Base-by-base conservation (phyloP, 495 filamentous ascomycete species). In the Penicillium robsamsonii region DNA sequence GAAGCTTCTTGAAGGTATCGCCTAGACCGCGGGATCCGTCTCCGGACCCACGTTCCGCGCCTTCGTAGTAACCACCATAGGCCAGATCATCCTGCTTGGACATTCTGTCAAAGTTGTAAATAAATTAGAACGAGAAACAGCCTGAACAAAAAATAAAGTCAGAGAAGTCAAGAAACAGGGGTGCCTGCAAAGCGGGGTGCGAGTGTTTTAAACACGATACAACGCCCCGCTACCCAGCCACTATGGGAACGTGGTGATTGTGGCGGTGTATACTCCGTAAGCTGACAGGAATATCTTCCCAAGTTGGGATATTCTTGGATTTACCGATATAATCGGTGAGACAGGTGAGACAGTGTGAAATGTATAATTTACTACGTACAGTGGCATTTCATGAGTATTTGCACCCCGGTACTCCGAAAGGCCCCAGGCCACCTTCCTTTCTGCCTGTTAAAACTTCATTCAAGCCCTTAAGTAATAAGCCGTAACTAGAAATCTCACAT, bases 31-130 rank as follows among this genome's bases (percentile, higher is more conserved):
- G 65, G 22, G 79, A 71, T 37, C 68, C 67, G 29, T 76, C 67
- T 38, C 54, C 47, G 42, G 67, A 60, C 18, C 71, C 67, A 25
- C 66, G 59, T 48, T 67, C 52, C 30, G 65, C 54, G 25, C 24
- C 37, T 29, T 68, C 64, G 57, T 81, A 74, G 53, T 82, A 81
- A 17, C 77, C 75, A 65, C 82, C 82, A 63, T 85, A 85, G 44
- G 81, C 82, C 65, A 85, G 61, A 58, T 84, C 79, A 60, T 83
- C 75, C 42, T 64, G 62, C 20, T 72, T 57, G 29, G 77, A 76
- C 77, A 80, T 80, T 35, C 42, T 41, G 48, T 38, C 29, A 46
- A 54, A 41, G 11, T 38, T 37, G 38, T 15, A 41, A 5, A 52
- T 20, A 6, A n/a, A 12, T 31, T 25, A 40, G 5, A 40, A 37